Base-by-base conservation (phyloP, 345 rosid species). In the Euphorbia tirucalli region DNA sequence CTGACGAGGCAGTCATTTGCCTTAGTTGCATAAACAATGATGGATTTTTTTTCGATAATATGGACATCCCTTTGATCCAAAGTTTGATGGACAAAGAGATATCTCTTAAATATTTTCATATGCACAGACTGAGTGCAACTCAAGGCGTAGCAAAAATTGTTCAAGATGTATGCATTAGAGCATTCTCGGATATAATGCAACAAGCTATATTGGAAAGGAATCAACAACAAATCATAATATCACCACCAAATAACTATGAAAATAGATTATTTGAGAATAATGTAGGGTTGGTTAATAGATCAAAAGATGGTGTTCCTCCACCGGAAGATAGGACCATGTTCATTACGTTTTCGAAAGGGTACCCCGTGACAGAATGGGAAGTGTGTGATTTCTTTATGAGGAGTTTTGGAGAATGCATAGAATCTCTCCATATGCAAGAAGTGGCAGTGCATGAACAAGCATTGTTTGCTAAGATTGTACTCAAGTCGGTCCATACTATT, bases 281-380 rank as follows among this genome's bases (percentile, higher is more conserved):
- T 41, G 44, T 41, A 41, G 8, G 5, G 44, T 6, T 6, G 9
- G 44, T 41, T 41, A 41, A 41, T 41, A 41, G 11, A 5, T 7
- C 1, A 4, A 6, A 41, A 1, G 44, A 6, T 41, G 44, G 10
- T 41, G 10, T 41, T 41, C 44, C 9, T 5, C 82, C 80, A 8
- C 61, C 81, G 0, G 91, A 87, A 0, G 81, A 73, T 3, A 77
- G 88, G 82, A 87, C 93, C n/a, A 54, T 89, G 76, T 89, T 89
- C 13, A 76, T 85, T 9, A 89, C 93, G 3, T 89, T 89, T 72
- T 89, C 91, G 0, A 85, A 82, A 72, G 93, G 91, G 1, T 87
- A 84, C 39, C 89, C 86, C 6, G 89, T 89, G 7, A 21, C 5
- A 8, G 90, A 85, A 58, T 52, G 77, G 79, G 91, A 89, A 74